Conservation (phyloP, 1,284 basidiomycete genomes). For the Anthracocystis setariae region DNA sequence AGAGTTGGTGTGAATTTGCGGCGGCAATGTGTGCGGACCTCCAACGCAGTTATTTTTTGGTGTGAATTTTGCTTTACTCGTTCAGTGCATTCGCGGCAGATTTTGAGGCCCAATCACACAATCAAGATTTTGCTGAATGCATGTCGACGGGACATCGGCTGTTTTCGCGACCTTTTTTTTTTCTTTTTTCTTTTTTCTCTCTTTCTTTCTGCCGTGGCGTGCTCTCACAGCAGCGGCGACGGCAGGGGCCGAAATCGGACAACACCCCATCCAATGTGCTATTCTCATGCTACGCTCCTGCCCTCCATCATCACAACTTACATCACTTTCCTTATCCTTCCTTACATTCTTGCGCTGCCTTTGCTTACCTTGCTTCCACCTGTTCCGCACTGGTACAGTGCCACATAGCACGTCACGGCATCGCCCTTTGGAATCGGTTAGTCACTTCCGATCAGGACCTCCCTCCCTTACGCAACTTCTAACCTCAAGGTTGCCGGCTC, state of each 20-base stretch:
- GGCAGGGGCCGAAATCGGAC: not conserved
- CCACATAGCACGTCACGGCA: not conserved
- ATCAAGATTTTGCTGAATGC: too few species aligned
- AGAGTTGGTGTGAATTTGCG: too few species aligned
- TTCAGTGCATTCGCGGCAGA: too few species aligned
- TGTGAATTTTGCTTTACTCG: too few species aligned
- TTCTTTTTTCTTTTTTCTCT: too few species aligned
- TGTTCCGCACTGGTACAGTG: not conserved
- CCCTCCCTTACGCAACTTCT: not conserved
- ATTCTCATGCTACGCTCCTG: conserved; percentile 18
- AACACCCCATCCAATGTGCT: conserved; percentile 4
- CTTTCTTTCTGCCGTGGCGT: too few species aligned
- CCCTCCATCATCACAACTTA: conserved; percentile 35
- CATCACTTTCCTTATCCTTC: conserved; percentile 12
- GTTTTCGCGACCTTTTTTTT: too few species aligned
- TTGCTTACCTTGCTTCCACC: not conserved
- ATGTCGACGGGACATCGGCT: too few species aligned
- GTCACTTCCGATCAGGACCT: conserved; percentile 9
- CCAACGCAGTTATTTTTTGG: too few species aligned
- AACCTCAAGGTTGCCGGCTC: conserved; percentile 16
- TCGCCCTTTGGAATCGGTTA: conserved; percentile 2
- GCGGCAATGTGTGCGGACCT: too few species aligned
- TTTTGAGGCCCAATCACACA: too few species aligned
- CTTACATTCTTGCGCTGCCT: not conserved
- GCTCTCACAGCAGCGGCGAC: too few species aligned